Percentiles rank a stretch among this genome's conserved stretches.
phyloP scores from a whole-genome alignment of 176 grass and related monocot species.

The Phoenix dactylifera region DNA sequence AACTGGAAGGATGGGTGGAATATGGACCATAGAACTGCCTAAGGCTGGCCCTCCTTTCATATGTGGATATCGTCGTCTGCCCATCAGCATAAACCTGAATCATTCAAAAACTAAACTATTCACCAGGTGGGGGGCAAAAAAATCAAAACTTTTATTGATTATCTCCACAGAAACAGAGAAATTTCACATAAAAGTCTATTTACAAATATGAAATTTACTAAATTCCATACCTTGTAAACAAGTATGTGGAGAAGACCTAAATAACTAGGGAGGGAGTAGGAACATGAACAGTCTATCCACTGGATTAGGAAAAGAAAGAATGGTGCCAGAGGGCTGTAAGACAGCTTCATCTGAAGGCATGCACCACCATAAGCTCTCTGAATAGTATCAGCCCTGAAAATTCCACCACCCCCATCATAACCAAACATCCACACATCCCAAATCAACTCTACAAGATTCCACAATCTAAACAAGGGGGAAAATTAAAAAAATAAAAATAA shows the following conservation, averaged over 20 bases:
- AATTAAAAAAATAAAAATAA: no score
- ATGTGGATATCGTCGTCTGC: conserved; percentile 23
- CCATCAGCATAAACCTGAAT: conserved; percentile 36
- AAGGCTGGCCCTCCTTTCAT: conserved; percentile 49
- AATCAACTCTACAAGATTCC: no score
- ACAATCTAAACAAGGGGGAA: no score
- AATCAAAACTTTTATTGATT: no score
- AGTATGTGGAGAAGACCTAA: conserved; percentile 51
- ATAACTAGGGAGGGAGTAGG: conserved; percentile 31
- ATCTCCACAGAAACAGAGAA: no score
- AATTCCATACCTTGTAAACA: conserved; percentile 34
- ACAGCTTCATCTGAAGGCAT: conserved; percentile 55
- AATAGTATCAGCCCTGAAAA: conserved; percentile 37
- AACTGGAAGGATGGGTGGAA: no score
- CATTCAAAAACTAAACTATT: neutral
- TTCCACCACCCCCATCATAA: neutral
- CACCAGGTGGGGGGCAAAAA: no score
- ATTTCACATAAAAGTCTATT: no score
- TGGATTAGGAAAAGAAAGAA: conserved; percentile 30
- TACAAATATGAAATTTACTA: no score
- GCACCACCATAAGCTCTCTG: conserved; percentile 43
- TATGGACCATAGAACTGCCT: conserved; percentile 39
- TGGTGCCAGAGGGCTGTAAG: conserved; percentile 49
- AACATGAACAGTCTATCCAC: conserved; percentile 40
- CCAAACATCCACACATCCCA: no score